These are phyloP conservation scores for Pythium volutum DNA, from an alignment of 352 stramenopile genomes.

Conservation along the genomic window DNA sequence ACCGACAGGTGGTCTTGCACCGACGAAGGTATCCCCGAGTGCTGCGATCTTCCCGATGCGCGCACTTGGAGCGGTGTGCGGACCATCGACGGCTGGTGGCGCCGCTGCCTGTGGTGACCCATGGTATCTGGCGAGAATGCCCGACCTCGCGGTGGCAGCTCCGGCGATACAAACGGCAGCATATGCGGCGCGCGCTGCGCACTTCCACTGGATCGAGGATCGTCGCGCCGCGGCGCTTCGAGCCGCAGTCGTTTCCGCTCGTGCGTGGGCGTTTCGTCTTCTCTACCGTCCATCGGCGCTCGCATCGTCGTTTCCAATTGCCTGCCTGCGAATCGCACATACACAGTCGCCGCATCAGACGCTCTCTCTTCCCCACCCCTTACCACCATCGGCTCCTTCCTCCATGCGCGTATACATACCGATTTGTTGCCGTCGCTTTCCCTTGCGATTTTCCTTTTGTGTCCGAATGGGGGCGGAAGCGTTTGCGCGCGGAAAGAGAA, in stretches of 20 bases:
- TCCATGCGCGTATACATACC: background rate
- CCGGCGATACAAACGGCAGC: slow-evolving; percentile 25
- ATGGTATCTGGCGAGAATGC: background rate
- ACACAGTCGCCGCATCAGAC: background rate
- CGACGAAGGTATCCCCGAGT: slow-evolving; percentile 4
- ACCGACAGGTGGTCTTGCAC: slow-evolving; percentile 17
- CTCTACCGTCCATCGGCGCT: background rate
- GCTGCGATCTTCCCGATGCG: background rate
- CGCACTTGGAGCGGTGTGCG: slow-evolving; percentile 16
- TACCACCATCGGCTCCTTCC: background rate
- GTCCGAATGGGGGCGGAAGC: background rate
- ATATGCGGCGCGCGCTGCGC: slow-evolving; percentile 4
- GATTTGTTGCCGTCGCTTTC: slow-evolving; percentile 4
- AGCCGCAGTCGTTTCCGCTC: slow-evolving; percentile 16
- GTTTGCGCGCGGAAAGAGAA: background rate
- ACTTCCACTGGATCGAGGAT: background rate
- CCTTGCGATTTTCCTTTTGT: background rate
- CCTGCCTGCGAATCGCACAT: background rate
- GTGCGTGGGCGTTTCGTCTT: slow-evolving; percentile 1
- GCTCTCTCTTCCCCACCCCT: background rate
- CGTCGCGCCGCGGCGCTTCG: slow-evolving; percentile 1
- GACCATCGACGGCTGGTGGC: background rate
- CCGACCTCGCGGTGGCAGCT: background rate
- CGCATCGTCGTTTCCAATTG: background rate
- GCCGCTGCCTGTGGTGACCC: background rate